A percentile compares a stretch with the other conserved stretches of the same genome.
Evolutionary conservation across 768 basidiomycete species (phyloP).

Genomic region (Suillus hirtellus): DNA sequence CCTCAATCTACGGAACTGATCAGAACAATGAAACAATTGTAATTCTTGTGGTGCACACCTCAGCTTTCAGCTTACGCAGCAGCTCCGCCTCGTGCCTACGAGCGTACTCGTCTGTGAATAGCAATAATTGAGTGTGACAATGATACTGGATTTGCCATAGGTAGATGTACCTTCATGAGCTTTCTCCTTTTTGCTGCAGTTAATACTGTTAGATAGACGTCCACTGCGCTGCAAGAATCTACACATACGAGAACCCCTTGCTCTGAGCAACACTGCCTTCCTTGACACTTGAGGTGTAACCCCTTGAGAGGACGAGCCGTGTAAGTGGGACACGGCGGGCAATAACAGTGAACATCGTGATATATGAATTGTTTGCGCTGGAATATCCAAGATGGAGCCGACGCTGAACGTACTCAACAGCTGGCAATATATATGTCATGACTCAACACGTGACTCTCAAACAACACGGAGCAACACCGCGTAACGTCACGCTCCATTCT

Average conservation of each 20-base stretch:
- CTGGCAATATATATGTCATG: neutral
- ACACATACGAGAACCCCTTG: slow-evolving; percentile 58
- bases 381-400: neutral
- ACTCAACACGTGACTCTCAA: slow-evolving; percentile 24
- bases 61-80: slow-evolving; percentile 55
- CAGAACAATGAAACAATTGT: neutral
- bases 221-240: neutral
- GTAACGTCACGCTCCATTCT: slow-evolving; percentile 51
- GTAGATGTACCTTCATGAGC: slow-evolving; percentile 59
- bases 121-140: neutral
- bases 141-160: neutral
- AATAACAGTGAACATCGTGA: slow-evolving; percentile 26
- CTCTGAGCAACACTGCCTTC: slow-evolving; percentile 66
- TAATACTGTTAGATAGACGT: slow-evolving; percentile 22
- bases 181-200: slow-evolving; percentile 66
- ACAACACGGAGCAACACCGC: slow-evolving; percentile 26
- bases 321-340: slow-evolving; percentile 43
- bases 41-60: slow-evolving; percentile 40
- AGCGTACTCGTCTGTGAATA: slow-evolving; percentile 58
- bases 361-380: slow-evolving; percentile 7
- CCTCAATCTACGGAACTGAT: slow-evolving; percentile 26
- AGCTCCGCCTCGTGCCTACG: slow-evolving; percentile 58
- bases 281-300: slow-evolving; percentile 39
- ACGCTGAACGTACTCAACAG: neutral
- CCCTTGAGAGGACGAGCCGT: slow-evolving; percentile 33